These are phyloP conservation scores for Ophiostoma pallidulum DNA, from an alignment of 2,329 filamentous ascomycete genomes.

Conservation along the genomic window DNA sequence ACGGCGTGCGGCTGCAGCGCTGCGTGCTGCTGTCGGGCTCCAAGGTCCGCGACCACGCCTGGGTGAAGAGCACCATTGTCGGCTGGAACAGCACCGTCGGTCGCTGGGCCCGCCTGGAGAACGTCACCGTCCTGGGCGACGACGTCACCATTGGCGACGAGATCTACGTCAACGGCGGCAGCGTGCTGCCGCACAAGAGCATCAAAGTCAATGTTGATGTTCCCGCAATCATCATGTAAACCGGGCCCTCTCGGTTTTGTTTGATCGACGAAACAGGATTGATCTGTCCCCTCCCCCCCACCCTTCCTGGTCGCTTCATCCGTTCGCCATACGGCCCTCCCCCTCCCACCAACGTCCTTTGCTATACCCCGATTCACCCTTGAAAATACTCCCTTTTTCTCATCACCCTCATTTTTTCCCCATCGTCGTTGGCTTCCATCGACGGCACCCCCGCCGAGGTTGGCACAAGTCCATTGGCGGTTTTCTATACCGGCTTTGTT, in stretches of 20 bases:
- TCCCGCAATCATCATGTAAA: constrained; percentile 58
- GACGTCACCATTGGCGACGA: constrained; percentile 97
- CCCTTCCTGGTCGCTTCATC: no score
- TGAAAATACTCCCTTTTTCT: not conserved
- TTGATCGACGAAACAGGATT: not conserved
- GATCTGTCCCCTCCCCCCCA: no score
- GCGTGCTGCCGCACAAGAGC: constrained; percentile 92
- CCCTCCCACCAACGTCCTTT: not conserved
- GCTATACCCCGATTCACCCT: not conserved
- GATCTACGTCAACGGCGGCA: constrained; percentile 96
- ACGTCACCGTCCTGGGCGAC: constrained; percentile 94
- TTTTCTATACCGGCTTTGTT: no score
- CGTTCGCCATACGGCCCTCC: no score
- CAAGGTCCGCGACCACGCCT: constrained; percentile 97
- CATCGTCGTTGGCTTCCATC: no score
- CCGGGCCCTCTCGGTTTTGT: not conserved
- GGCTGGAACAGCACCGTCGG: constrained; percentile 97
- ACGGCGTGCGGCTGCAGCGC: constrained; percentile 87
- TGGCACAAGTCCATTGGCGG: no score
- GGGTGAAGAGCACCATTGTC: constrained; percentile 97
- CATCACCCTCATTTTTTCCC: not conserved
- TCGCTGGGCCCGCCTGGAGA: constrained; percentile 92
- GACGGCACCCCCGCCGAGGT: no score
- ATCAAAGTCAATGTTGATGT: constrained; percentile 97
- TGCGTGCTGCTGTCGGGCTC: constrained; percentile 81